Evolutionary conservation across 139 green algal species (phyloP).

Genomic region (Chlorella sp.): DNA sequence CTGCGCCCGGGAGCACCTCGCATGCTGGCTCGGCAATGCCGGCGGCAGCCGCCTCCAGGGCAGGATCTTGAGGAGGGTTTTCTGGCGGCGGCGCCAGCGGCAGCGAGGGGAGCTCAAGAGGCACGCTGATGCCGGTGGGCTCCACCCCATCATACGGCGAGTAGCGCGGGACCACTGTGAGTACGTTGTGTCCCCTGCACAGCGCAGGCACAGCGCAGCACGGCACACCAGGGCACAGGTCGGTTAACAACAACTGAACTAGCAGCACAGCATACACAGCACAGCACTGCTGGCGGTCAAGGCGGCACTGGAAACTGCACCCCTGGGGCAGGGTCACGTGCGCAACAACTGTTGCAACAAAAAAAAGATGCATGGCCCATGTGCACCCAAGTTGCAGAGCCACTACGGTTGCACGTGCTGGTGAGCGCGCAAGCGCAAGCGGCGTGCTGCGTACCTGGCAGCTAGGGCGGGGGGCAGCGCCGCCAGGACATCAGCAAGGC

Average conservation of each 20-base stretch:
- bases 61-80: neutral
- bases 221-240: neutral
- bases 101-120: slow-evolving; percentile 56
- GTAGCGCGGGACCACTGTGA: slow-evolving; percentile 87
- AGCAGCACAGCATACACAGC: neutral
- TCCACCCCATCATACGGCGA: slow-evolving; percentile 58
- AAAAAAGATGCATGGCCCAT: too few species aligned
- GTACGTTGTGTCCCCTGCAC: slow-evolving; percentile 78
- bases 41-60: too few species aligned
- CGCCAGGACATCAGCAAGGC: slow-evolving; percentile 83
- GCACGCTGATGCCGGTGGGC: slow-evolving; percentile 65
- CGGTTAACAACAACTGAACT: too few species aligned
- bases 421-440: neutral
- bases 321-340: too few species aligned
- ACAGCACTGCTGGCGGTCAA: neutral
- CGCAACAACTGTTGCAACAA: neutral
- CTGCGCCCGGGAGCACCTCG: neutral
- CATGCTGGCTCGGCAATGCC: neutral
- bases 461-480: slow-evolving; percentile 74
- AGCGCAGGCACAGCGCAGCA: neutral
- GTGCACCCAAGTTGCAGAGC: neutral
- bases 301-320: neutral
- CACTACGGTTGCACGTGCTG: neutral
- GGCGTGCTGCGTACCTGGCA: slow-evolving; percentile 34
- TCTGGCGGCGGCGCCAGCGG: neutral